These are phyloP conservation scores for Candida vartiovaarae DNA, from an alignment of 805 yeast species.

Conservation along the genomic window DNA sequence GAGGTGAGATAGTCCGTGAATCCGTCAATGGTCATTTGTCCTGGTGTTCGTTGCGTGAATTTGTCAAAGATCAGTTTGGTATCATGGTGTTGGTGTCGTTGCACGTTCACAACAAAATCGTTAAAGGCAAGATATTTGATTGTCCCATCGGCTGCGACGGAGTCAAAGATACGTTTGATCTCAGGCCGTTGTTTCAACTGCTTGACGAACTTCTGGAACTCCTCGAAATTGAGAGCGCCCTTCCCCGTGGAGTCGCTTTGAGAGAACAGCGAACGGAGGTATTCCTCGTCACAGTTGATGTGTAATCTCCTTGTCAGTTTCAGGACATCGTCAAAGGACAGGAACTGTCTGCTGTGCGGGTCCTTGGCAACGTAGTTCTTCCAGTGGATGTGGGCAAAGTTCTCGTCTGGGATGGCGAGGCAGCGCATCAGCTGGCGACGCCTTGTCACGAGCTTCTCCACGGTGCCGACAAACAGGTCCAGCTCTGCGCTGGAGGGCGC, in stretches of 20 bases:
- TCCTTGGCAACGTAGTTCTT: slow-evolving; percentile 37
- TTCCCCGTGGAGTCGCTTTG: slow-evolving; percentile 43
- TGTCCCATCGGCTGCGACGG: slow-evolving; percentile 18
- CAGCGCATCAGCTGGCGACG: slow-evolving; percentile 58
- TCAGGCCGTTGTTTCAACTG: slow-evolving; percentile 62
- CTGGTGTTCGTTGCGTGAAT: slow-evolving; percentile 21
- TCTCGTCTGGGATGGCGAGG: slow-evolving; percentile 54
- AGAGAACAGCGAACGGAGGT: slow-evolving; percentile 44
- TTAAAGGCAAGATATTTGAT: slow-evolving; percentile 29
- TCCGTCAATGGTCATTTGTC: slow-evolving; percentile 10
- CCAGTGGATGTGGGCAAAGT: slow-evolving; percentile 63
- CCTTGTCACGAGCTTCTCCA: slow-evolving; percentile 46
- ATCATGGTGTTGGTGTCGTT: slow-evolving; percentile 32
- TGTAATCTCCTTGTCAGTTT: slow-evolving; percentile 61
- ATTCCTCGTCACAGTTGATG: slow-evolving; percentile 56
- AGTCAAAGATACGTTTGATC: slow-evolving; percentile 42
- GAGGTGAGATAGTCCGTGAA: slow-evolving; percentile 26
- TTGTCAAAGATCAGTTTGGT: slow-evolving; percentile 30
- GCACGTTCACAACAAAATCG: slow-evolving; percentile 40
- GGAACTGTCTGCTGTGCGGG: slow-evolving; percentile 26
- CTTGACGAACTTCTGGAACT: slow-evolving; percentile 70
- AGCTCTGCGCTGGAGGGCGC: slow-evolving; percentile 48
- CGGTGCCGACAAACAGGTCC: slow-evolving; percentile 46
- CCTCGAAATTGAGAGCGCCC: slow-evolving; percentile 55
- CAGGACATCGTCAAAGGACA: slow-evolving; percentile 62